Base-by-base conservation (phyloP, 1,139 yeast genomes). In the Pichia sp. region DNA sequence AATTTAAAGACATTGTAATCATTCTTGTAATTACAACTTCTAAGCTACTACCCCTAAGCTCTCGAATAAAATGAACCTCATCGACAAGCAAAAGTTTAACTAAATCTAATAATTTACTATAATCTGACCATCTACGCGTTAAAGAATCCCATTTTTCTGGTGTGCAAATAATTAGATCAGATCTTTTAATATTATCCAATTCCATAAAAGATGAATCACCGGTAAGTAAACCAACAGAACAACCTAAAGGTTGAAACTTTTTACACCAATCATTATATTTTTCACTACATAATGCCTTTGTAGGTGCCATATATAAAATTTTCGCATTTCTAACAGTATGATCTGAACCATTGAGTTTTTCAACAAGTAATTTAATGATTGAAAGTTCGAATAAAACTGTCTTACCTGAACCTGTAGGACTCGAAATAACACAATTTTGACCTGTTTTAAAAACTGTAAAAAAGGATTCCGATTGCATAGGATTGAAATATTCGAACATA, bases 351-450 rank as follows among this genome's bases (percentile, higher is more conserved):
- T 55, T 40, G 6, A 46, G 39, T 1, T 54, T 55, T 2, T 16
- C 9, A 9, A 55, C 55, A 12, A 73, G 46, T 23, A 67, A 50
- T 23, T 67, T 57, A n/a, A 74, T 51, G 1, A 76, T 71, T 0
- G 80, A 78, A 33, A 77, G 53, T 54, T 77, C 81, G 52, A 74
- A 75, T 4, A 76, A 54, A 0, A 70, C 80, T 0, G 81, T 76
- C 53, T 76, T 77, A 0, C 82, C 81, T 1, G 80, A 73, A 0
- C 82, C 81, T 0, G 81, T 74, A 0, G 82, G 82, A 3, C 80
- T 65, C 34, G 76, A 68, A 12, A 76, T 61, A 2, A 76, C 73
- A 49, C 74, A 69, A 50, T 73, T 76, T 23, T 60, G 51, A n/a
- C 60, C 54, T 2, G 57, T 42, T 3, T 63, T 52, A 52, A 66